Evolutionary conservation across 2,329 filamentous ascomycete genomes (phyloP).

Genomic region (Amesomyces nigricolor): DNA sequence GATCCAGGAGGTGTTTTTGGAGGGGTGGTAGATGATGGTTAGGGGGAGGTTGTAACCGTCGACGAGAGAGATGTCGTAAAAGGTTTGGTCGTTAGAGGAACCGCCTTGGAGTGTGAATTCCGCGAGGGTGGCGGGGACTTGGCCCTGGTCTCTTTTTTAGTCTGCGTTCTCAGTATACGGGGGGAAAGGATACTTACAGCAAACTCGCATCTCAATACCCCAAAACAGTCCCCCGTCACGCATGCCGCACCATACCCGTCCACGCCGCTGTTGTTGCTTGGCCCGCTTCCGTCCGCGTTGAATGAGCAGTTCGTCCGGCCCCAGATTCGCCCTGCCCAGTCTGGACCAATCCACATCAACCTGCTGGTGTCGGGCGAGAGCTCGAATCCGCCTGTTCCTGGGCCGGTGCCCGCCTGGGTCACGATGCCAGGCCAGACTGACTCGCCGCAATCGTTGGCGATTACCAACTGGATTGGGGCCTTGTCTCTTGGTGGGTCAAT

Average conservation of each 20-base stretch:
- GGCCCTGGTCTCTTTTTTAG: constrained; percentile 45
- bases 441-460: constrained; percentile 67
- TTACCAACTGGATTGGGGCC: constrained; percentile 49
- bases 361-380: constrained; percentile 53
- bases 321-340: constrained; percentile 81
- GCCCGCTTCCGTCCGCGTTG: constrained; percentile 54
- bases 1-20: constrained; percentile 58
- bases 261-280: constrained; percentile 30
- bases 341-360: constrained; percentile 59
- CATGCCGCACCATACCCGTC: constrained; percentile 54
- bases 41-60: constrained; percentile 79
- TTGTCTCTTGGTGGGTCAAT: background rate
- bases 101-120: constrained; percentile 74
- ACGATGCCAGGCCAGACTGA: constrained; percentile 71
- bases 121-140: constrained; percentile 68
- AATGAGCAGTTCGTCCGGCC: constrained; percentile 79
- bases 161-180: background rate
- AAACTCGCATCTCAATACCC: constrained; percentile 61
- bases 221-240: constrained; percentile 69
- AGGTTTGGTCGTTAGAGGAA: constrained; percentile 55
- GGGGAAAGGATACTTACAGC: constrained; percentile 46
- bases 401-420: constrained; percentile 65
- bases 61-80: constrained; percentile 80
- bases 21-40: constrained; percentile 55
- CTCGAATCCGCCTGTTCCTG: constrained; percentile 62